Base-by-base conservation (phyloP, 2,329 filamentous ascomycete species). In the Phialophora expanda region DNA sequence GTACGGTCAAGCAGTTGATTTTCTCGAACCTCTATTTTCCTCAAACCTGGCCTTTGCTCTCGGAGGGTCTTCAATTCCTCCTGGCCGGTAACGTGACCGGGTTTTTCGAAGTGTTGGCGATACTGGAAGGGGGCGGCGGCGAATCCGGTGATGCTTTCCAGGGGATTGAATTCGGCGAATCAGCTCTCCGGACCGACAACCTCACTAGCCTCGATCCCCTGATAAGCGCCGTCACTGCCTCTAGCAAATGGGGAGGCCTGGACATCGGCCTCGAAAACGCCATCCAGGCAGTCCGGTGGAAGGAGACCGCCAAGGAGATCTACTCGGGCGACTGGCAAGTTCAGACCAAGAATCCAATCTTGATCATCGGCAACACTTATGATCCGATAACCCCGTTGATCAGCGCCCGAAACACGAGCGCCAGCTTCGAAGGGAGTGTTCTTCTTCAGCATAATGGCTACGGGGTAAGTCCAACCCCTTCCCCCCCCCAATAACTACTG, bases 281-380 rank as follows among this genome's bases (percentile, higher is more conserved):
- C n/a, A 50, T 57, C 14, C 20, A n/a, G 11, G 57, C 53, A n/a
- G 53, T 54, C 17, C 22, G 34, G 8, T 75, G 73, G 73, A 64
- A 66, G 48, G 62, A 72, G n/a, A 59, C 70, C 0, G 66, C 73
- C 14, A 70, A 73, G 30, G 72, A 74, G 56, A 50, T 50, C 24
- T 50, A 50, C 46, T 50, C 66, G 67, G 12, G 73, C 73, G 53
- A 50, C 56, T 24, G 73, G 73, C 9, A 61, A 70, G 9, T 75
- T 74, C 60, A 67, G 41, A 73, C 72, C 8, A 71, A 69, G 62
- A 67, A 68, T 50, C 75, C 74, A 1, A 61, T 75, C 20, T 64
- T 75, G 20, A 66, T 73, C 53, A 64, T 75, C n/a, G 73, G 73
- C 17, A 74, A 73, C 48, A 69, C 66, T 4, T 70, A 67, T 22